These are phyloP conservation scores for Phytophthora pini DNA, from an alignment of 352 stramenopile genomes.

Conservation along the genomic window DNA sequence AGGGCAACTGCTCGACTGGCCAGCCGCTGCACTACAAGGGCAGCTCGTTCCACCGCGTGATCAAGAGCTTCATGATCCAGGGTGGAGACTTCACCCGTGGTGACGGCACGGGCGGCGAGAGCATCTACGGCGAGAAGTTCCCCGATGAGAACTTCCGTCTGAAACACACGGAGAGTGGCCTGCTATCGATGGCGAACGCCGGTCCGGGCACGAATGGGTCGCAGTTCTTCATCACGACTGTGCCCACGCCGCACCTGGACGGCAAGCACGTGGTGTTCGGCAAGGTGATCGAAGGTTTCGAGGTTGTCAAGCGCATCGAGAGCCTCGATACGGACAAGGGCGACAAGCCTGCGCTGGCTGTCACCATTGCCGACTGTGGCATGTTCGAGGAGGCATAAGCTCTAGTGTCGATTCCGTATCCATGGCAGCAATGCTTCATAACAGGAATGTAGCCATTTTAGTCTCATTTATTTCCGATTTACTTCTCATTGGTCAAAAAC, in stretches of 20 bases:
- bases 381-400: conserved; percentile 50
- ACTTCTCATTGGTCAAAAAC: conserved; percentile 44
- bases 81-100: conserved; percentile 96
- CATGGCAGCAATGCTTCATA: not conserved
- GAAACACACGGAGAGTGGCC: conserved; percentile 95
- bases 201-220: conserved; percentile 97
- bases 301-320: conserved; percentile 95
- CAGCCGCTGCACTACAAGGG: conserved; percentile 98
- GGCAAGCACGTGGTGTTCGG: conserved; percentile 99
- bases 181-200: conserved; percentile 97
- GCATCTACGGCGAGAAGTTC: conserved; percentile 95
- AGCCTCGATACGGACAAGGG: conserved; percentile 83
- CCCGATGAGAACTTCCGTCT: conserved; percentile 98
- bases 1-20: conserved; percentile 86
- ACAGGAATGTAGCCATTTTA: conserved; percentile 36
- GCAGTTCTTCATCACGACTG: conserved; percentile 97
- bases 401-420: not conserved
- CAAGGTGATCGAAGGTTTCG: conserved; percentile 90
- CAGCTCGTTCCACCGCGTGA: conserved; percentile 97
- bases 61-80: conserved; percentile 96
- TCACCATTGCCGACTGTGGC: conserved; percentile 98
- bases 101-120: conserved; percentile 96
- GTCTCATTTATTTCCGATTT: conserved; percentile 8
- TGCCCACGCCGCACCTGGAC: conserved; percentile 96
- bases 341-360: conserved; percentile 92